Evolutionary conservation across 768 basidiomycete genomes (phyloP).

Genomic region (Thelephora aurantiotincta): DNA sequence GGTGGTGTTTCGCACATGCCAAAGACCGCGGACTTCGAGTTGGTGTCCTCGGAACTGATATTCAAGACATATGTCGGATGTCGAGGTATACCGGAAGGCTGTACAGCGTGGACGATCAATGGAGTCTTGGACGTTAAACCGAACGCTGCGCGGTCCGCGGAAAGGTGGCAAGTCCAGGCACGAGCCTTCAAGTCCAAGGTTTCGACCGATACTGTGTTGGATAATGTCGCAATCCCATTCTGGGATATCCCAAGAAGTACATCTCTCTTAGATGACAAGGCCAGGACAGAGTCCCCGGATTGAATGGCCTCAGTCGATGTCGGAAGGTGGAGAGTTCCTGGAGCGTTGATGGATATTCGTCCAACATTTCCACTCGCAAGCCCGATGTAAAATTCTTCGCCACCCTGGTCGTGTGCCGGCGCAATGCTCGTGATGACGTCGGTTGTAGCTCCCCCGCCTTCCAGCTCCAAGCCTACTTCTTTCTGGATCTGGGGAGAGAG

Average conservation of each 20-base stretch:
- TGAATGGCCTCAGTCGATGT: conserved; percentile 14
- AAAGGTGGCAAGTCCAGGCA: conserved; percentile 54
- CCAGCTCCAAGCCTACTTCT: conserved; percentile 14
- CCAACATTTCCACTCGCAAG: conserved; percentile 22
- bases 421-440: conserved; percentile 18
- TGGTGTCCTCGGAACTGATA: conserved; percentile 10
- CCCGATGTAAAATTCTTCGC: conserved; percentile 15
- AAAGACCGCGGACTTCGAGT: conserved; percentile 44
- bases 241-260: conserved; percentile 44
- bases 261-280: conserved; percentile 31
- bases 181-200: conserved; percentile 33
- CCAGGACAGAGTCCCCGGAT: conserved; percentile 37
- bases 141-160: conserved; percentile 45
- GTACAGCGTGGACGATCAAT: conserved; percentile 40
- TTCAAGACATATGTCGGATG: too few relatives aligned
- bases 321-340: not conserved
- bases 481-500: conserved; percentile 11
- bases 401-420: conserved; percentile 14
- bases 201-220: conserved; percentile 13
- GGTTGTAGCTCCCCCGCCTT: conserved; percentile 11
- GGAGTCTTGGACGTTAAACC: conserved; percentile 50
- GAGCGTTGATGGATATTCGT: conserved; percentile 19
- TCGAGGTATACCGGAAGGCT: conserved; percentile 17
- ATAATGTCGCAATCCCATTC: conserved; percentile 29
- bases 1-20: conserved; percentile 48